Evolutionary conservation across 1,139 yeast genomes (phyloP).

Genomic region (Debaryomycetaceae sp.): DNA sequence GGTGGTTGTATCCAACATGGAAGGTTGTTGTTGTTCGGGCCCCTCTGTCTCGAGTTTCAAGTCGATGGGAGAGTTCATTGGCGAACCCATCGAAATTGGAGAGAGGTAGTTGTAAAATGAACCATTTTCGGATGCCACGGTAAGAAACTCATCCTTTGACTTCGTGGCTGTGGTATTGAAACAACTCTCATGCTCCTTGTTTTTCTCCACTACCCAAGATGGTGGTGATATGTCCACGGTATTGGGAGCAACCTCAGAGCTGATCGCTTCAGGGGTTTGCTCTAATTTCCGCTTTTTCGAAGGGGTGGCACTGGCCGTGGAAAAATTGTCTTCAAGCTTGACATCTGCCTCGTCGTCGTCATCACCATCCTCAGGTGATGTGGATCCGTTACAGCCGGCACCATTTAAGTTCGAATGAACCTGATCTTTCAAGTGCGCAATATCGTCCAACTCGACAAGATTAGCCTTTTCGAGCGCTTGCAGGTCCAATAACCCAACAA

Average conservation of each 20-base stretch:
- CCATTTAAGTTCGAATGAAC: slow-evolving; percentile 25
- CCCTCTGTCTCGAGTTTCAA: slow-evolving; percentile 27
- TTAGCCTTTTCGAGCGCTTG: slow-evolving; percentile 10
- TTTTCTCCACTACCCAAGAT: too few relatives aligned
- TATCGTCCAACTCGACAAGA: slow-evolving; percentile 17
- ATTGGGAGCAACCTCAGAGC: too few relatives aligned
- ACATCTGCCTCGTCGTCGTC: slow-evolving; percentile 15
- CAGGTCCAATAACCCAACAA: slow-evolving; percentile 8
- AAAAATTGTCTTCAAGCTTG: slow-evolving; percentile 5
- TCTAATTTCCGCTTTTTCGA: slow-evolving; percentile 5
- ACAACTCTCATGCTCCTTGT: too few relatives aligned
- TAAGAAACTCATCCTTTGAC: slow-evolving; percentile 4
- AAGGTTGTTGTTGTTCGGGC: slow-evolving; percentile 9
- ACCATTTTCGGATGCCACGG: slow-evolving; percentile 11
- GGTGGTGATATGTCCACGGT: too few relatives aligned
- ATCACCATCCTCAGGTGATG: slow-evolving; percentile 12
- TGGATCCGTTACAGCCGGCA: slow-evolving; percentile 2
- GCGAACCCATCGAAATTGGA: slow-evolving; percentile 43
- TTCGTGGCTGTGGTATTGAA: neutral
- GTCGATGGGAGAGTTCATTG: slow-evolving; percentile 38
- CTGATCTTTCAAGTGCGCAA: slow-evolving; percentile 28
- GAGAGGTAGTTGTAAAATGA: slow-evolving; percentile 37
- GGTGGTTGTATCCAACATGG: slow-evolving; percentile 8
- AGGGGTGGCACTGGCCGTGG: slow-evolving; percentile 2
- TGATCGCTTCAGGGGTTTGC: neutral